Percentiles rank a stretch among this genome's conserved stretches.
phyloP scores from a whole-genome alignment of 164 flowering plant genomes.

The Chimonanthus salicifolius region DNA sequence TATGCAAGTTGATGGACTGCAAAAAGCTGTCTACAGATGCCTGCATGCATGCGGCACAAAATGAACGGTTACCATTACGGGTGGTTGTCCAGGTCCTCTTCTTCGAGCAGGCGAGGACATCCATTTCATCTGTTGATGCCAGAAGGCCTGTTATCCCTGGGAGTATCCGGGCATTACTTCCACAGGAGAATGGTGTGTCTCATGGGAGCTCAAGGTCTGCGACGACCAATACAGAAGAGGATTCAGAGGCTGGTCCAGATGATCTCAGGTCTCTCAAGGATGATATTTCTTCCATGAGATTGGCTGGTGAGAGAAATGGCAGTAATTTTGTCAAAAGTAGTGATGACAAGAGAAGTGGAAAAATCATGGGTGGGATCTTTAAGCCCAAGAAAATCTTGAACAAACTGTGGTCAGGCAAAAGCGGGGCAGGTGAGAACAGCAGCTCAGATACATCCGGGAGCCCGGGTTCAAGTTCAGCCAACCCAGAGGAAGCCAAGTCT shows the following conservation, averaged over 20 bases:
- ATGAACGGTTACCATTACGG: conserved; percentile 85
- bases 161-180: conserved; percentile 33
- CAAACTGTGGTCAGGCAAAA: conserved; percentile 50
- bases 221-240: conserved; percentile 58
- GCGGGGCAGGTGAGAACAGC: conserved; percentile 39
- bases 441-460: conserved; percentile 63
- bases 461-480: conserved; percentile 45
- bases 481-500: conserved; percentile 45
- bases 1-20: conserved; percentile 93
- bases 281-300: conserved; percentile 43
- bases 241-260: conserved; percentile 56
- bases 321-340: conserved; percentile 17
- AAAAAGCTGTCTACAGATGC: conserved; percentile 89
- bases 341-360: conserved; percentile 38
- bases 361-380: conserved; percentile 38
- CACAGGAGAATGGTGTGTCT: conserved; percentile 36
- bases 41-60: conserved; percentile 89
- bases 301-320: conserved; percentile 27
- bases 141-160: conserved; percentile 54
- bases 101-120: conserved; percentile 79
- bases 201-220: conserved; percentile 55
- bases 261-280: conserved; percentile 55
- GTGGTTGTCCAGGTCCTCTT: conserved; percentile 93
- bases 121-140: conserved; percentile 35
- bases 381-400: conserved; percentile 49